Conservation (phyloP, 2,329 filamentous ascomycete species). For the Daldinia eschscholtzii region DNA sequence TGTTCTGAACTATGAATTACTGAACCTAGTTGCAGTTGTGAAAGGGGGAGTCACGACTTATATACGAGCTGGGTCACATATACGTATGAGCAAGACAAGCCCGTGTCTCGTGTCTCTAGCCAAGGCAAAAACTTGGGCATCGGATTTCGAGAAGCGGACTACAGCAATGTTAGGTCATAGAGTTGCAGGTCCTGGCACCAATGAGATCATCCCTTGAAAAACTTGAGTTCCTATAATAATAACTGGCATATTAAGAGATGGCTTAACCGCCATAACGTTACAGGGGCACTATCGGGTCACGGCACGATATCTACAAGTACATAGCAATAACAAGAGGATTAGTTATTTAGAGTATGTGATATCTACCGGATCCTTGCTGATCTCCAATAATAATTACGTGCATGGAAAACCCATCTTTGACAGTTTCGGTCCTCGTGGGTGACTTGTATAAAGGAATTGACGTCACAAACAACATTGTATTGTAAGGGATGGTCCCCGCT, state of each 20-base stretch:
- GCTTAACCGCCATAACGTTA: slow-evolving; percentile 5
- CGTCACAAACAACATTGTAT: slow-evolving; percentile 29
- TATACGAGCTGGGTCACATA: slow-evolving; percentile 32
- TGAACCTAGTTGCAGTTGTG: slow-evolving; percentile 13
- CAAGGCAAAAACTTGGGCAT: slow-evolving; percentile 31
- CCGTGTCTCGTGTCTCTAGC: neutral
- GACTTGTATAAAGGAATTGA: slow-evolving; percentile 31
- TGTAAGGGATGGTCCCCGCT: slow-evolving; percentile 30
- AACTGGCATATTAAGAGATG: slow-evolving; percentile 11
- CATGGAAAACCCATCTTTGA: slow-evolving; percentile 27
- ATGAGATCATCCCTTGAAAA: slow-evolving; percentile 38
- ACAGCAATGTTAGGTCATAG: slow-evolving; percentile 41
- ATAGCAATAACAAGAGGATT: neutral
- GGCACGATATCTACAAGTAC: slow-evolving; percentile 21
- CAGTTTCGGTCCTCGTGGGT: slow-evolving; percentile 20
- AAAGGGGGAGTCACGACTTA: slow-evolving; percentile 23
- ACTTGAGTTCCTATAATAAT: slow-evolving; percentile 12
- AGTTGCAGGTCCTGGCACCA: slow-evolving; percentile 30
- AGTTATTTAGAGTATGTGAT: neutral
- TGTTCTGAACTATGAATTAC: slow-evolving; percentile 7
- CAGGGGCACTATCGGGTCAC: slow-evolving; percentile 33
- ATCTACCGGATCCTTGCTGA: slow-evolving; percentile 3
- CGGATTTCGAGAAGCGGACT: slow-evolving; percentile 17
- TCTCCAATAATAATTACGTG: slow-evolving; percentile 34
- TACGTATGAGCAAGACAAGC: slow-evolving; percentile 11